Base-by-base conservation (phyloP, 2,329 filamentous ascomycete species). In the Xylogone sp. region DNA sequence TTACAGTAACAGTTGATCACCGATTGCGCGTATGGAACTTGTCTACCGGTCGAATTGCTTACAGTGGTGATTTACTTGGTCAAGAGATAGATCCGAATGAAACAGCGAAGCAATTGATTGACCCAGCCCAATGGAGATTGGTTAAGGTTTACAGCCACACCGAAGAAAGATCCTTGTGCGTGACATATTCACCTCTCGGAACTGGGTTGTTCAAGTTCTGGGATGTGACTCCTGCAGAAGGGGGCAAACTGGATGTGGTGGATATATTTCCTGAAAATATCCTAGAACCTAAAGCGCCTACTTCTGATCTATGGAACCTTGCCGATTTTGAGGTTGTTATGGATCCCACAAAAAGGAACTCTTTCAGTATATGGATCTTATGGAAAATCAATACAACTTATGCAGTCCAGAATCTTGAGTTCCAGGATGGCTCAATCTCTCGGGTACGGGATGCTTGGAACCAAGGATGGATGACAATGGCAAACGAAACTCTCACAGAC, bases 161-260 rank as follows among this genome's bases (percentile, higher is more conserved):
- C 42, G 71, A 75, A 21, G 80, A 81, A 16, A 74, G 75, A 49
- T 73, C 78, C 39, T 67, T 82, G 13, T 81, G 93, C 49, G 83
- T 90, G 34, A 93, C 90, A 8, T 96, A 91, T 68, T 97, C 92
- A 10, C 93, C 94, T 0, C 83, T 94, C 56, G 88, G 91, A 24
- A 82, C 85, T 42, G 88, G 94, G 31, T 87, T 93, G 65, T 97
- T 99, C 77, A 97, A 96, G 68, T 92, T 99, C 65, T 99, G 92
- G 90, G 78, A 74, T 57, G 70, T 83, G n/a, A 81, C 82, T 49
- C 81, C 87, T 18, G 81, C 84, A 58, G 81, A 85, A 49, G 79
- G 79, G 59, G 58, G 71, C 57, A 75, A 73, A 2, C 67, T 90
- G 19, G 76, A 84, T 8, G 75, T 95, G 13, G 79, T 83, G 56